Conservation (phyloP, 768 basidiomycete species). For the Pilatotrama ljubarskyi region DNA sequence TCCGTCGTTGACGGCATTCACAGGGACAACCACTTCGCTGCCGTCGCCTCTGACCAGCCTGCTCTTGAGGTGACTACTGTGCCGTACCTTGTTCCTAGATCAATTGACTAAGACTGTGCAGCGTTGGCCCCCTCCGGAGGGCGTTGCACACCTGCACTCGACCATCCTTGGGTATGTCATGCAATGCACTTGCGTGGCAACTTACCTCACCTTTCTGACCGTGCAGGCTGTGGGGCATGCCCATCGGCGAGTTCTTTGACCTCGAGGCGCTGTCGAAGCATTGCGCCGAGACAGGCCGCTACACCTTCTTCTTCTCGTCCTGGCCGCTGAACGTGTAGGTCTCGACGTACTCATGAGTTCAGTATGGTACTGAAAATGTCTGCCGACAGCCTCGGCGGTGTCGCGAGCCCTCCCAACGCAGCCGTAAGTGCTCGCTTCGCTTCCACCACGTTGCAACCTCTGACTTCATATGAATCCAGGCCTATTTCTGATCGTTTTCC, state of each 20-base stretch:
- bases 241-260: constrained; percentile 48
- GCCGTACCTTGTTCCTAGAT: neutral
- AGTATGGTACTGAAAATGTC: neutral
- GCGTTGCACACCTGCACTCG: constrained; percentile 45
- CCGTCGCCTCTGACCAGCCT: constrained; percentile 67
- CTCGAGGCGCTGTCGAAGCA: constrained; percentile 57
- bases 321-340: constrained; percentile 73
- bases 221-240: constrained; percentile 68
- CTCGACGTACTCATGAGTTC: neutral
- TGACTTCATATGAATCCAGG: neutral
- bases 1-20: constrained; percentile 3
- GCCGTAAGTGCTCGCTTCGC: constrained; percentile 45
- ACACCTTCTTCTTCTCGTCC: constrained; percentile 75
- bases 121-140: constrained; percentile 55
- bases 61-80: constrained; percentile 50
- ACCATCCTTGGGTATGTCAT: constrained; percentile 42
- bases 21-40: constrained; percentile 76
- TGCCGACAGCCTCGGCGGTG: constrained; percentile 58
- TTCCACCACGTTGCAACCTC: neutral
- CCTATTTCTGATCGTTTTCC: constrained; percentile 7
- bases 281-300: constrained; percentile 58
- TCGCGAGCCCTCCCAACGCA: constrained; percentile 71
- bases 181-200: neutral
- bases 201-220: neutral
- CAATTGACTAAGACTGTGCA: constrained; percentile 22